Evolutionary conservation across 208 protist species (phyloP), one percentile per base, ranked within the genome.

Genomic region (Leishmania guyanensis): DNA sequence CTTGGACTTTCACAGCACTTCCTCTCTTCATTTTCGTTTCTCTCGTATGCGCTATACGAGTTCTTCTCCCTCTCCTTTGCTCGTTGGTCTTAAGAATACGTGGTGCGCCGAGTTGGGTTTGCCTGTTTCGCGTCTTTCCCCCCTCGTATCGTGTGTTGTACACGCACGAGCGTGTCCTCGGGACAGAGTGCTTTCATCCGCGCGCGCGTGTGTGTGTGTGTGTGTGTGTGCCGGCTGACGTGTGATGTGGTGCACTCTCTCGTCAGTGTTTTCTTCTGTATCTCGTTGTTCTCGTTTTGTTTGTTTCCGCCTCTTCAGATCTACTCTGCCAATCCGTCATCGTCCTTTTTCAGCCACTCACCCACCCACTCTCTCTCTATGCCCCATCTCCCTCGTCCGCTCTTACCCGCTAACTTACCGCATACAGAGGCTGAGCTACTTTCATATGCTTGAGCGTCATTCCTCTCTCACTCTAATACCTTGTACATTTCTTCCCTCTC

Each of bases 1-100:
- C 58, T 26, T 29, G 58, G 26, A 64, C 20, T 29, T 48, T 48
- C 66, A 43, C 43, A 20, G n/a, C 99, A 98, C 53, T 22, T 22
- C 54, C 54, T 6, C 54, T 58, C 22, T 26, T 26, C 22, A 16
- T 58, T 64, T 64, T 17, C 16, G 10, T 22, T 33, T 29, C 58
- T 64, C 58, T 36, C 14, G 5, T 43, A 68, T 81, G 50, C 74
- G 66, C n/a, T 80, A 68, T 14, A 39, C 62, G 62, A 39, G 33
- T 29, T 64, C 9, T 26, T 64, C 58, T 9, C 39, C 14, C 10
- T 68, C 14, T 46, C 43, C 43, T 36, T 68, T 6, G 62, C 62
- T 43, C 39, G 29, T 16, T 29, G 14, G 62, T 20, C 14, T 68
- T 68, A 64, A 62, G 26, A 33, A 29, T 33, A 29, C 9, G 12